Percentiles rank a stretch among this genome's conserved stretches.
Evolutionary conservation across 1,139 yeast species (phyloP).

Genomic region (Trichomonascaceae sp.): DNA sequence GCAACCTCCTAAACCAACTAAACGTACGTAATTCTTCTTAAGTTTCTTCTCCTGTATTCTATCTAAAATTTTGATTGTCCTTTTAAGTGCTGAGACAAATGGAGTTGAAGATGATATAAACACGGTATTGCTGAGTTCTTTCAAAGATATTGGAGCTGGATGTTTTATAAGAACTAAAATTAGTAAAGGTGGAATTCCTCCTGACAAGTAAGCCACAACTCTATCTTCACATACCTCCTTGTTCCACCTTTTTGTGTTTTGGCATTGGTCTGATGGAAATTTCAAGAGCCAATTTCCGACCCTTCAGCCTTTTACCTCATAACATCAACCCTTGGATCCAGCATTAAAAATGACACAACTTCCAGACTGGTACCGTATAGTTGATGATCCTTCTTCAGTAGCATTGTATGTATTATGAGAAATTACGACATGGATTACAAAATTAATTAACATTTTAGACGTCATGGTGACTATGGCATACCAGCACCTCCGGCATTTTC

Average conservation of each 20-base stretch:
- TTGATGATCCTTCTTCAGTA: conserved; percentile 5
- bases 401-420: conserved; percentile 2
- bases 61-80: conserved; percentile 20
- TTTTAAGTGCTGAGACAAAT: conserved; percentile 28
- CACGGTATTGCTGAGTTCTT: conserved; percentile 15
- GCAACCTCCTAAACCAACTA: conserved; percentile 31
- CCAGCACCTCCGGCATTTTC: conserved; percentile 6
- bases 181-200: neutral
- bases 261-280: neutral
- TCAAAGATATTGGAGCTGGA: conserved; percentile 14
- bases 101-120: conserved; percentile 27
- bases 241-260: conserved; percentile 3
- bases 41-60: conserved; percentile 7
- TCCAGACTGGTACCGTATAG: conserved; percentile 5
- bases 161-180: conserved; percentile 12
- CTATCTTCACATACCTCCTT: conserved; percentile 2
- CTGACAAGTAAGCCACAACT: neutral
- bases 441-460: neutral
- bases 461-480: neutral
- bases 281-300: neutral
- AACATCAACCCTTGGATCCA: neutral
- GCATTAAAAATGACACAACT: neutral
- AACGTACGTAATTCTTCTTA: conserved; percentile 19
- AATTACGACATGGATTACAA: neutral
- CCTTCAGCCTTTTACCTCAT: neutral